Evolutionary conservation across 257 asterid genomes (phyloP).

Genomic region (Coffea eugenioides): DNA sequence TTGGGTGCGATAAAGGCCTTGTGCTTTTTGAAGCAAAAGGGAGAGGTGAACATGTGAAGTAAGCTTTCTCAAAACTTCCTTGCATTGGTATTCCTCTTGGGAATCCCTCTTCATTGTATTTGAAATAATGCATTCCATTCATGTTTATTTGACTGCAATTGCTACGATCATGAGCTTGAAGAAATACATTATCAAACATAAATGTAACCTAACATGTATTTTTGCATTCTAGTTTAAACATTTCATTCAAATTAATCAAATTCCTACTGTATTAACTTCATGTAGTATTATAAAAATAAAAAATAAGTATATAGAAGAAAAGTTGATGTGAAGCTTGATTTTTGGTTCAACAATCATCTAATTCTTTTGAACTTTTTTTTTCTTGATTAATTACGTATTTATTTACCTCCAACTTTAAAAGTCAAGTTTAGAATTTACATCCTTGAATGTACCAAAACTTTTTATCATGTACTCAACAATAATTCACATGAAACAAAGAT

Average conservation of each 20-base stretch:
- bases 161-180: constrained; percentile 27
- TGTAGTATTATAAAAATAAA: no score
- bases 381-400: no score
- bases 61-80: constrained; percentile 16
- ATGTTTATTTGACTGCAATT: constrained; percentile 8
- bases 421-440: not conserved
- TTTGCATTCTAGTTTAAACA: not conserved
- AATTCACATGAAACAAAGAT: not conserved
- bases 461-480: no score
- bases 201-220: not conserved
- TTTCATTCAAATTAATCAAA: no score
- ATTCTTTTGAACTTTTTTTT: no score
- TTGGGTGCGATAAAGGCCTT: constrained; percentile 20
- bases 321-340: not conserved
- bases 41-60: constrained; percentile 27
- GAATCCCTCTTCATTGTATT: constrained; percentile 10
- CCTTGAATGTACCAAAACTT: not conserved
- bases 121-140: constrained; percentile 17
- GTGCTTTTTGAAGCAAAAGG: constrained; percentile 27
- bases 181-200: not conserved
- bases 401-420: no score
- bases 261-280: no score
- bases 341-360: not conserved
- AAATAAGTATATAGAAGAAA: not conserved
- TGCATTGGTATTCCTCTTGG: constrained; percentile 2